phyloP scores from a whole-genome alignment of 2,329 filamentous ascomycete genomes.

The Eurotiales sp. region DNA sequence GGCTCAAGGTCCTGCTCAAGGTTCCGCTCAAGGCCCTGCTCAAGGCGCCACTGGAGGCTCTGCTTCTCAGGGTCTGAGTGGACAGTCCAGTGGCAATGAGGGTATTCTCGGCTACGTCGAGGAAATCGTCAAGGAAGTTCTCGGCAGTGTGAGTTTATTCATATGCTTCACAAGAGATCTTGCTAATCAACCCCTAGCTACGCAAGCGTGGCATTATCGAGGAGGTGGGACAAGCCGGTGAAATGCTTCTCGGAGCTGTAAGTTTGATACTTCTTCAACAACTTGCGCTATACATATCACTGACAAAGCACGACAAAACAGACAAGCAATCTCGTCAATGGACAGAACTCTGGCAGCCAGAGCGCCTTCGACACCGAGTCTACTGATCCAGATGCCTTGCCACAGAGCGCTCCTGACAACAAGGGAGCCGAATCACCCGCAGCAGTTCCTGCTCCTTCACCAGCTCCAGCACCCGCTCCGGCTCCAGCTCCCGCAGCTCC shows the following conservation, averaged over 20 bases:
- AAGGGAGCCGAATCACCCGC: neutral
- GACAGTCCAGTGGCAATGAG: constrained; percentile 7
- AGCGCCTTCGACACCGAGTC: constrained; percentile 17
- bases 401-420: neutral
- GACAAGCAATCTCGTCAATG: constrained; percentile 11
- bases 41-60: constrained; percentile 6
- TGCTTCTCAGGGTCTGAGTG: neutral
- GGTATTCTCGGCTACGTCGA: constrained; percentile 11
- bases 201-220: constrained; percentile 12
- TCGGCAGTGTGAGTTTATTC: neutral
- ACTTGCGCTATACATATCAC: neutral
- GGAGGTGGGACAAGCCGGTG: constrained; percentile 1
- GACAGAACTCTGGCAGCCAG: constrained; percentile 12
- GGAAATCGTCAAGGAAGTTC: constrained; percentile 7
- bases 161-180: neutral
- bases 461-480: neutral
- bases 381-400: constrained; percentile 18
- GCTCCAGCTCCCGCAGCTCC: neutral
- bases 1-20: neutral
- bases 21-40: neutral
- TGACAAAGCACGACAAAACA: neutral
- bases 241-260: constrained; percentile 3
- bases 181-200: neutral
- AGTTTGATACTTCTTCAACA: neutral
- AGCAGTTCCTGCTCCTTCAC: neutral